Evolutionary conservation across 306 rosid genomes (phyloP), one percentile per base, ranked within the genome.

Genomic region (Castanopsis chinensis): DNA sequence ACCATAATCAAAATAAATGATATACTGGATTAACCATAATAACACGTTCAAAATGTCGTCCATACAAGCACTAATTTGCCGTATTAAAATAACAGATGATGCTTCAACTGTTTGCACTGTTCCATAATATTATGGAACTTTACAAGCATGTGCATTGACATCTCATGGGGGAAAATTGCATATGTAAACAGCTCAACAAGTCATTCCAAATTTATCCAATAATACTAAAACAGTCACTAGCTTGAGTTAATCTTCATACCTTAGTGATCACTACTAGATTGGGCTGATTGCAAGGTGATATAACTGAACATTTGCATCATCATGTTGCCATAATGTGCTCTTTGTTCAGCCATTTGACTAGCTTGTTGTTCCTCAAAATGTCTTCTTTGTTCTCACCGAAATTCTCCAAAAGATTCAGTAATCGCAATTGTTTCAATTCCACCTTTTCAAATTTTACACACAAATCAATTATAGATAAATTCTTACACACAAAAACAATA

Each of bases 371-470:
- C n/a, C n/a, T n/a, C n/a, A n/a, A n/a, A n/a, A n/a, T n/a, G n/a
- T n/a, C n/a, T n/a, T n/a, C n/a, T n/a, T n/a, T 64, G 56, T 78
- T 78, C 87, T 82, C 76, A 92, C 99, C 99, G 87, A 73, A 94
- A 94, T 75, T 94, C 99, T 78, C 99, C 99, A 87, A 92, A 94
- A 23, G 99, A 92, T 90, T 94, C 99, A 5, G 99, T 94, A 78
- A 94, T 94, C 32, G 99, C 84, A 73, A 52, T 17, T n/a, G 97
- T 94, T 85, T 92, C 99, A 76, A 94, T 86, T 52, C 99, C 99
- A 64, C 99, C 99, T 94, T 75, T 85, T 76, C 80, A 69, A 69
- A 75, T 58, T 57, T 71, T 69, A 23, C 28, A 65, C 51, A 80
- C 37, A 60, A 63, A 68, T 28, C 12, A 70, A 19, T 69, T 60